Base-by-base conservation (phyloP, 306 rosid species). In the Pterocarpus macrocarpus region DNA sequence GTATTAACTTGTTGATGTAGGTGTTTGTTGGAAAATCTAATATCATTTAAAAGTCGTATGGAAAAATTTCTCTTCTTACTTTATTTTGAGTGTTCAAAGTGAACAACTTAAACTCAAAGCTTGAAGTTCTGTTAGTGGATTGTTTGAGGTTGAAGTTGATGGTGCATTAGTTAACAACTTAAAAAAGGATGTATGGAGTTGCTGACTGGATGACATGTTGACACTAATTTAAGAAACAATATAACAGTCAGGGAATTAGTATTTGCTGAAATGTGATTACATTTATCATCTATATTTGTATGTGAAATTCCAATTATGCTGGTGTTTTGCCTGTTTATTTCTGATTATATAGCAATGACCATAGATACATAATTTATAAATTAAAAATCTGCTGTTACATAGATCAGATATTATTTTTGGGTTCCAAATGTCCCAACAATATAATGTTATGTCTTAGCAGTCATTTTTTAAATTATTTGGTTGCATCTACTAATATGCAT, bases 161-260 rank as follows among this genome's bases (percentile, higher is more conserved):
- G 75, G 53, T 56, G 58, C 58, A 55, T 66, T 39, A 4, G 41
- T n/a, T 39, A 53, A 36, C 16, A 11, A 35, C 73, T 41, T 58
- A 22, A 30, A 12, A 49, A 15, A 44, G 45, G 78, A 55, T 38
- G 12, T 39, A 12, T 7, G 5, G 30, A 30, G 34, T 44, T 44
- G 56, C 52, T 32, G 47, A 43, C 47, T 43, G 6, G 47, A 43
- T 43, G 47, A 11, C 61, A 10, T 30, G 4, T 61, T 32, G 61
- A 47, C 35, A 32, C 55, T 62, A 76, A 49, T 76, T 16, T 35
- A 50, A 36, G 71, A 63, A 76, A 64, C 64, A 43, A 43, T 43
- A 5, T 43, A 43, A 43, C 47, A 9, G 2, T 43, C 5, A 64
- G n/a, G 12, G 63, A 49, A 64, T 58, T 71, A 50, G 61, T 45